Evolutionary conservation across 2,329 filamentous ascomycete genomes (phyloP).

Genomic region (Esteya vermicola): DNA sequence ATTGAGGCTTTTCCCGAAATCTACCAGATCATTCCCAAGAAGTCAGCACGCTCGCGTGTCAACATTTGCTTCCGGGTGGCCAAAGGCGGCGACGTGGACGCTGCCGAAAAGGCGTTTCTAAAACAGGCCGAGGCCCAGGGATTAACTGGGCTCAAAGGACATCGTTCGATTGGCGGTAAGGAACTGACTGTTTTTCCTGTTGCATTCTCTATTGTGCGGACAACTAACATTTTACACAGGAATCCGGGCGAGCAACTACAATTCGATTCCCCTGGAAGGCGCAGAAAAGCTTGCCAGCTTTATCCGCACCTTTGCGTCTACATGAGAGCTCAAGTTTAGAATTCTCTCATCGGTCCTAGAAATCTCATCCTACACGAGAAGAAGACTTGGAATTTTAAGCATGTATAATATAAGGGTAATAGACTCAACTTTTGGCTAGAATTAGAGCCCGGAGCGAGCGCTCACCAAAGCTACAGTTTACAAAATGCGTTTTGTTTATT

Average conservation of each 20-base stretch:
- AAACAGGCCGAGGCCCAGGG: conserved; percentile 53
- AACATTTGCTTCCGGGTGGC: conserved; percentile 83
- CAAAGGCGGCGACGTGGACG: conserved; percentile 44
- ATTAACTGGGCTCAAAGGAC: conserved; percentile 73
- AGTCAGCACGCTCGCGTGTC: conserved; percentile 68
- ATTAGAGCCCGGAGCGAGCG: no score
- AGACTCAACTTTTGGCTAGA: no score
- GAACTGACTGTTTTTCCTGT: neutral
- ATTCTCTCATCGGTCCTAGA: no score
- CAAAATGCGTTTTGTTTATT: no score
- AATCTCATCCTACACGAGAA: no score
- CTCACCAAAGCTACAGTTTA: no score
- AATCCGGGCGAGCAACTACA: conserved; percentile 81
- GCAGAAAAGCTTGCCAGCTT: conserved; percentile 55
- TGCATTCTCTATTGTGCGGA: neutral
- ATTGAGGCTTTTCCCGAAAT: conserved; percentile 59
- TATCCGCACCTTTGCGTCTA: conserved; percentile 42
- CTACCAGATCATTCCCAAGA: conserved; percentile 68
- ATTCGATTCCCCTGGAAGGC: conserved; percentile 57
- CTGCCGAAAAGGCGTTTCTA: conserved; percentile 64
- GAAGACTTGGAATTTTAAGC: no score
- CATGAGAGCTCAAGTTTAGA: no score
- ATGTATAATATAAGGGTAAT: no score
- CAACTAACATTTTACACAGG: conserved; percentile 17
- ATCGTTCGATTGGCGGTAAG: conserved; percentile 59